Conservation (phyloP, 2,329 filamentous ascomycete species). For the Beauveria scarabaeidicola region DNA sequence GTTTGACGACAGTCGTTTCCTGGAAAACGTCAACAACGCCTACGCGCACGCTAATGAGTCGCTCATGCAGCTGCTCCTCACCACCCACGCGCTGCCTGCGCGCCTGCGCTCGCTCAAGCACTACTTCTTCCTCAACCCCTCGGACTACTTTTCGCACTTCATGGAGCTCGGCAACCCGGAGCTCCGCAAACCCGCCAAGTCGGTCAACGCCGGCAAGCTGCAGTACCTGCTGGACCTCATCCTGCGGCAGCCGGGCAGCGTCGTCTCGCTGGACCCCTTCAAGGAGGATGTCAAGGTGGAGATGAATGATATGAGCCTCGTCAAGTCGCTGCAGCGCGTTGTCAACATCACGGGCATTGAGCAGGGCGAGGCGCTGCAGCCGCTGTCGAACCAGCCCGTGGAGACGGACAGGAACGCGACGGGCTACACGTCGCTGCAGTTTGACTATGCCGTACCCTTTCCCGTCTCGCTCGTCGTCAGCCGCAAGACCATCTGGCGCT, state of each 20-base stretch:
- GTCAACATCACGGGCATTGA: conserved; percentile 96
- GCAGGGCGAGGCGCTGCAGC: conserved; percentile 73
- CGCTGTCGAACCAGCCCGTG: conserved; percentile 56
- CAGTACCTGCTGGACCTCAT: conserved; percentile 95
- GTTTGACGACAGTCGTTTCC: conserved; percentile 83
- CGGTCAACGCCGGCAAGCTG: conserved; percentile 85
- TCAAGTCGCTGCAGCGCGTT: conserved; percentile 89
- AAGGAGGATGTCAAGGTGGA: conserved; percentile 97
- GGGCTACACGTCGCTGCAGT: conserved; percentile 85
- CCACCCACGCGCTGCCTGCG: conserved; percentile 82
- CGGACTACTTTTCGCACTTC: conserved; percentile 97
- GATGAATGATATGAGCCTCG: conserved; percentile 91
- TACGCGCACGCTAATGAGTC: conserved; percentile 95
- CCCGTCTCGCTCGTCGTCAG: conserved; percentile 92
- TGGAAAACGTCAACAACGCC: conserved; percentile 91
- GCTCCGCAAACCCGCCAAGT: conserved; percentile 78
- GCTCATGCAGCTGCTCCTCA: conserved; percentile 80
- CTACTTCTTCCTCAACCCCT: conserved; percentile 97
- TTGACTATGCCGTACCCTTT: conserved; percentile 92
- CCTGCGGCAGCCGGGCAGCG: conserved; percentile 88
- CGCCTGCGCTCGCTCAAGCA: conserved; percentile 88
- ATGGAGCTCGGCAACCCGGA: conserved; percentile 86
- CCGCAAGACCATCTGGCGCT: conserved; percentile 91
- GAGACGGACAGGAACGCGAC: conserved; percentile 80
- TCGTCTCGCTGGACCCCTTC: conserved; percentile 89